A percentile compares a stretch with the other conserved stretches of the same genome.
Conservation (phyloP, 495 filamentous ascomycete genomes). For the Penicillium desertorum region DNA sequence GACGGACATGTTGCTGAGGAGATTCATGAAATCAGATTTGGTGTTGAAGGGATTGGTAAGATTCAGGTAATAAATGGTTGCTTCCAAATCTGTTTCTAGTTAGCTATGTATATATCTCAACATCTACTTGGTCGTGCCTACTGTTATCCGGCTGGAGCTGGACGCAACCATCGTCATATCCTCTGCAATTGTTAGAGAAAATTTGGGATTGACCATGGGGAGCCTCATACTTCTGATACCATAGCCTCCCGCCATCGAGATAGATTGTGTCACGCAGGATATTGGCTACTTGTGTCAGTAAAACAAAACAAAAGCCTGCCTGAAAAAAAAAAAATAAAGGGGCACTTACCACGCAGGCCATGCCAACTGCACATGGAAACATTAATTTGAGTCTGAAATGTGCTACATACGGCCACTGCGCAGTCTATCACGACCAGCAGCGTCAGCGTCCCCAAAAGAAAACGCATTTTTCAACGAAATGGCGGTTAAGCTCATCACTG, state of each 20-base stretch:
- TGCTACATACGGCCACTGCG: conserved; percentile 15
- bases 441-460: neutral
- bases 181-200: conserved; percentile 16
- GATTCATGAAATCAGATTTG: conserved; percentile 19
- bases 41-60: conserved; percentile 49
- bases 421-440: conserved; percentile 21
- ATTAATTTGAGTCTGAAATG: conserved; percentile 40
- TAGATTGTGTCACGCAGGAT: conserved; percentile 66
- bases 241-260: conserved; percentile 62
- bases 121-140: neutral
- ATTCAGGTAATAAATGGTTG: conserved; percentile 44
- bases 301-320: neutral
- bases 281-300: conserved; percentile 45
- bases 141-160: neutral
- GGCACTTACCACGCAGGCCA: conserved; percentile 45
- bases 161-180: conserved; percentile 26
- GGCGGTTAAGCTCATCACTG: neutral
- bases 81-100: conserved; percentile 50
- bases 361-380: conserved; percentile 60
- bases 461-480: conserved; percentile 3
- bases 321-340: neutral
- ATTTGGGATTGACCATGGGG: neutral
- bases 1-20: conserved; percentile 36
- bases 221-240: conserved; percentile 40
- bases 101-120: conserved; percentile 29